These are phyloP conservation scores for Ambrosia artemisiifolia DNA, from an alignment of 129 eudicot species.

Conservation along the genomic window DNA sequence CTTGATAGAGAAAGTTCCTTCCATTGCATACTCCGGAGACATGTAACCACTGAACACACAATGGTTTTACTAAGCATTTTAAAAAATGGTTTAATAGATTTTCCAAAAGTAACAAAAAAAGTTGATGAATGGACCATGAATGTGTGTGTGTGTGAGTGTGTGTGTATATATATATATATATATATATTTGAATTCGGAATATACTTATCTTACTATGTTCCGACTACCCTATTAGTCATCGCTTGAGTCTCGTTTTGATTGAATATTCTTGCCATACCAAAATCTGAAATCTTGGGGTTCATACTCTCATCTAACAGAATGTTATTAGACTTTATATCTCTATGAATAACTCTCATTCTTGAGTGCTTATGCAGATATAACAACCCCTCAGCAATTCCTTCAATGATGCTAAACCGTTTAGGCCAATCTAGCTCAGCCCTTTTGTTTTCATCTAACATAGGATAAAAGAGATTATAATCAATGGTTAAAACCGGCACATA, in stretches of 20 bases:
- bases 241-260: neutral
- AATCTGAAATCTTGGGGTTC: conserved; percentile 8
- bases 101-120: no score
- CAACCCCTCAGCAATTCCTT: conserved; percentile 56
- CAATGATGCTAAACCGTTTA: conserved; percentile 8
- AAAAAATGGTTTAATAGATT: no score
- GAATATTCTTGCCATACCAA: conserved; percentile 18
- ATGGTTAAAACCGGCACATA: neutral
- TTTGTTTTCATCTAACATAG: neutral
- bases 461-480: neutral
- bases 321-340: conserved; percentile 49
- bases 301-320: conserved; percentile 8
- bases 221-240: neutral
- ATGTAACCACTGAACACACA: conserved; percentile 15
- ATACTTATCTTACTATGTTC: no score
- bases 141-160: no score
- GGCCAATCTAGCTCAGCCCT: conserved; percentile 1
- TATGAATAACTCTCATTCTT: conserved; percentile 56
- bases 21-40: conserved; percentile 21
- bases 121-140: no score
- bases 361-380: conserved; percentile 62
- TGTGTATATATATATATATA: no score
- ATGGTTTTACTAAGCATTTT: no score
- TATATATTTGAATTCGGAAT: neutral
- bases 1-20: conserved; percentile 21